Evolutionary conservation across 2,329 filamentous ascomycete genomes (phyloP), one percentile per base, ranked within the genome.

Genomic region (Blastomyces percursus): DNA sequence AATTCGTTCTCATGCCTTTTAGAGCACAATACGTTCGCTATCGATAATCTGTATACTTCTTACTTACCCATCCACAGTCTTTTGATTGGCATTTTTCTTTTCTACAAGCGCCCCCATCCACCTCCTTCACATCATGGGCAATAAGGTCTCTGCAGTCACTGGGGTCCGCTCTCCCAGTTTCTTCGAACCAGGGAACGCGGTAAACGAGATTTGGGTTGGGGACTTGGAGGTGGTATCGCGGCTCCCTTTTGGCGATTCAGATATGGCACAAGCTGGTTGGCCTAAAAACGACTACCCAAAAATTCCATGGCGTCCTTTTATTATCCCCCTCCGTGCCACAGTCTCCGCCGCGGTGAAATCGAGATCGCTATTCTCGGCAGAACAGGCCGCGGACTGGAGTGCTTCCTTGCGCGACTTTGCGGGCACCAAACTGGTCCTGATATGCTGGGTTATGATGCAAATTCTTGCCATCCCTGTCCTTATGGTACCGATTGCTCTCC

Each of bases 251-350:
- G 73, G 73, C 1, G 73, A 74, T 62, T 74, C 73, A 9, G 73
- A 76, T 57, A 68, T 75, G 60, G 72, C 69, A 7, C 74, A 76
- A 65, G 72, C 74, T 5, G 69, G 69, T 12, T 75, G 73, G 73
- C 71, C 72, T 0, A 61, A 64, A 6, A 67, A 69, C 11, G 68
- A 67, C 35, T 72, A 69, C 61, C 74, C 74, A 3, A 76, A 76
- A 56, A 73, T 75, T 40, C 73, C 74, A 2, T 76, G 74, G 74
- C 72, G 72, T 66, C 72, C 75, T 21, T 76, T 76, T 44, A 71
- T 75, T 50, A 76, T 76, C 19, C 74, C 73, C 8, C 59, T 74
- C n/a, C 60, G 61, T 19, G 66, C 61, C 24, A 40, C 54, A 4
- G 27, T 61, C 40, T 54, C 59, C 19, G 62, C 59, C n/a, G 51